Evolutionary conservation across 2,329 filamentous ascomycete genomes (phyloP), one percentile per base, ranked within the genome.

Genomic region (Neonectria sp.): DNA sequence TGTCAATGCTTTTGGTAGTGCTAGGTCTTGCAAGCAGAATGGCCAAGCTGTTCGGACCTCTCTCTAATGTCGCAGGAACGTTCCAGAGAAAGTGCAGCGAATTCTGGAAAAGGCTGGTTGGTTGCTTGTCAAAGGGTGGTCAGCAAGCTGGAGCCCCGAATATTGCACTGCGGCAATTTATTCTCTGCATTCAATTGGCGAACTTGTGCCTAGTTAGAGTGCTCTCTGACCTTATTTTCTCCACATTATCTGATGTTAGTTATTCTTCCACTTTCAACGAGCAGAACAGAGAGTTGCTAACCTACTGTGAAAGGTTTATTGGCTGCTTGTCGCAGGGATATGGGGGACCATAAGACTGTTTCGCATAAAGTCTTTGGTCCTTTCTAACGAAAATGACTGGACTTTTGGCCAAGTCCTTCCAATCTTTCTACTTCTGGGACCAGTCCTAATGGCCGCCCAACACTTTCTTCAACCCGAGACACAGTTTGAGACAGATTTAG

Each of bases 391-490:
- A 31, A 59, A 45, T 7, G 48, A 37, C 2, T 68, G 67, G 67
- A 21, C 63, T 2, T 67, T 67, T 40, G 63, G 67, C 0, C 67
- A 66, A 25, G 53, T 55, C 15, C 45, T 67, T 25, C 55, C 67
- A 1, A 43, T 66, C 0, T 17, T 56, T 1, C 65, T 66, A 37
- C 59, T 66, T n/a, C 40, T 58, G 27, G 63, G 52, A 8, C 58
- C 63, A 5, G 13, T 51, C 15, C 25, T 66, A 6, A 33, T 11
- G 1, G 43, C 24, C 2, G 12, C 11, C 21, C 45, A 48, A 48
- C 24, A 25, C 13, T 48, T 48, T 25, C 25, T 48, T 27, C 12
- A 27, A 27, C 24, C 21, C 45, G 13, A 37, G 1, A 17, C 15
- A 17, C 35, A 37, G 13, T 4, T 17, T 6, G 4, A 15, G 13